Evolutionary conservation across 768 basidiomycete species (phyloP), one percentile per base, ranked within the genome.

Genomic region (Mycena floridula): DNA sequence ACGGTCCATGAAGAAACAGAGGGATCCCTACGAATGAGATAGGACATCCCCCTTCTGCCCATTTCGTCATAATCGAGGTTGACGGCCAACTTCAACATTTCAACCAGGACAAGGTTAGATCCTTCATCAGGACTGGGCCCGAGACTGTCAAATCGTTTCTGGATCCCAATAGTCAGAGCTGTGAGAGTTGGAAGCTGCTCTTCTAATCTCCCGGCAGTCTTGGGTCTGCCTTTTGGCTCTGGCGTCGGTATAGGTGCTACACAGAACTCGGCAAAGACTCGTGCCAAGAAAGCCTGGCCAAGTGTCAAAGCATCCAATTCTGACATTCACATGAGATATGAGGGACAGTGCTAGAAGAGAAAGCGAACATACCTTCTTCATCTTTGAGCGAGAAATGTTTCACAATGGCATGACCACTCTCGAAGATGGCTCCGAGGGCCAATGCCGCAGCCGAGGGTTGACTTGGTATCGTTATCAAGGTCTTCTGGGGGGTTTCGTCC

Each of bases 21-120:
- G 35, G 15, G 24, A 25, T 15, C 80, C 87, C 62, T 49, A 86
- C 91, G 81, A 53, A 94, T 80, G 25, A 94, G 80, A 40, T 78
- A 72, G 55, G 87, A 88, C 84, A 93, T 92, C 63, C 86, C 87
- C 47, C 91, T 66, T 47, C 91, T 66, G 3, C 95, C 94, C 47
- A 86, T 88, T 61, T 96, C 92, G 64, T 98, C 95, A 54, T 94
- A 97, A 61, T 97, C 94, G 22, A 92, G 68, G 48, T 85, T 77
- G 3, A 85, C 72, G 0, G 89, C 88, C 24, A 95, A 65, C 52
- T 73, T 76, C 20, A 96, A 73, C 60, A 97, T 15, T 22, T 39
- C 38, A 16, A 13, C 23, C 5, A 39, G 23, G 5, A 39, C 22
- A 13, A 39, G 22, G 32, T 15, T 16, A 30, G 9, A 9, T 9